Evolutionary conservation across 2,329 filamentous ascomycete species (phyloP).

Genomic region (Cladosporium oxysporum): DNA sequence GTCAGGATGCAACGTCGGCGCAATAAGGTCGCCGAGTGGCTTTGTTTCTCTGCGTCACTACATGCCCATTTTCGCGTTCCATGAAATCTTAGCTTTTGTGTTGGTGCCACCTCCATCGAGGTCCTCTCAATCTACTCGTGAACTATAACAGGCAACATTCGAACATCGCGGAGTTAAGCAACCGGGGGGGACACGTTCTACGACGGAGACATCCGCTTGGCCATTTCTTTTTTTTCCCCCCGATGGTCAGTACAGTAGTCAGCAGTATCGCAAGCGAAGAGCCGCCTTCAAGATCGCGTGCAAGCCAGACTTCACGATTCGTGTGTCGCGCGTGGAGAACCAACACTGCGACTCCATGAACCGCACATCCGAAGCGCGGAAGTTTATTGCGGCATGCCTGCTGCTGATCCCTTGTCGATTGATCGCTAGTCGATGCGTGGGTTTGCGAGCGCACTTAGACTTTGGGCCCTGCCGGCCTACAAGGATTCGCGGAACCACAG

Average conservation of each 20-base stretch:
- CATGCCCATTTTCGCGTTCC: background rate
- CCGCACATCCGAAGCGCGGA: slow-evolving; percentile 6
- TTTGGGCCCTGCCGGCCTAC: slow-evolving; percentile 6
- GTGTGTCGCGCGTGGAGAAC: background rate
- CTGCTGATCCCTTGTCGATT: slow-evolving; percentile 13
- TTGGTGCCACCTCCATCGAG: background rate
- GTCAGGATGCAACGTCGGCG: slow-evolving; percentile 13
- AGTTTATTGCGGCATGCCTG: slow-evolving; percentile 9
- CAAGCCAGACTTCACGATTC: slow-evolving; percentile 11
- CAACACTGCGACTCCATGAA: background rate
- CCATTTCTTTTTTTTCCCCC: background rate
- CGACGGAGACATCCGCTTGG: background rate
- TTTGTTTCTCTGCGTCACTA: background rate
- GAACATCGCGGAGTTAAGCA: background rate
- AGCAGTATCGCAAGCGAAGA: background rate
- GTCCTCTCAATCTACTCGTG: background rate
- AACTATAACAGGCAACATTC: background rate
- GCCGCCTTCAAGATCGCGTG: slow-evolving; percentile 4
- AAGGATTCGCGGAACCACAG: slow-evolving; percentile 14
- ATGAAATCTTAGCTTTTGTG: background rate
- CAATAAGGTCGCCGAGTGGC: slow-evolving; percentile 16
- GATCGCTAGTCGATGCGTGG: slow-evolving; percentile 7
- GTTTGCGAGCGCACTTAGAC: background rate
- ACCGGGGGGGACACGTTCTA: background rate
- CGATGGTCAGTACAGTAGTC: background rate